Percentiles rank a stretch among this genome's conserved stretches.
These are phyloP conservation scores for Strobilomyces echinocephalus DNA, from an alignment of 768 basidiomycete species.

Conservation along the genomic window DNA sequence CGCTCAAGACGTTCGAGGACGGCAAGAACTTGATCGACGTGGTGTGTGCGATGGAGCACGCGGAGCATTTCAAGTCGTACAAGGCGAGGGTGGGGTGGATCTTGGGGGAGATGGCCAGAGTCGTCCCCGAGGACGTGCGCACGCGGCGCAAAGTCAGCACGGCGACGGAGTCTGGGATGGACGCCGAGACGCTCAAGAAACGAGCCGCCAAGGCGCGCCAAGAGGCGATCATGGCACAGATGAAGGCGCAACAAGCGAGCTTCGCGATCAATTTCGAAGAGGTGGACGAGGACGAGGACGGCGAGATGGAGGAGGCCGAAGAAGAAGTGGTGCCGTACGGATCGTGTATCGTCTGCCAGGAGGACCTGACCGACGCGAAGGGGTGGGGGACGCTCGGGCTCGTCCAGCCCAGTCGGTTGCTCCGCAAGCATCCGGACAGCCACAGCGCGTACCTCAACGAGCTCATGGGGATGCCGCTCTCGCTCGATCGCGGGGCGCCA, in stretches of 20 bases:
- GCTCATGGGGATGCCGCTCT: conserved; percentile 54
- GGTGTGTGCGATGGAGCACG: conserved; percentile 72
- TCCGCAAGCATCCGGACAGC: conserved; percentile 73
- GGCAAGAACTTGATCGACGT: conserved; percentile 62
- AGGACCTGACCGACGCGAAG: conserved; percentile 68
- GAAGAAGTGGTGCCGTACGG: conserved; percentile 62
- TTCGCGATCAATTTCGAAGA: conserved; percentile 79
- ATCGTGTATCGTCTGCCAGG: conserved; percentile 98
- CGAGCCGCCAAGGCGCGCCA: conserved; percentile 86
- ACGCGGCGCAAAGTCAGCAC: conserved; percentile 43
- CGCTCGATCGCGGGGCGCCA: conserved; percentile 53
- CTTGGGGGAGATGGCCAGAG: conserved; percentile 50
- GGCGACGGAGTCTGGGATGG: conserved; percentile 32
- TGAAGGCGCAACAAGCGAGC: conserved; percentile 87
- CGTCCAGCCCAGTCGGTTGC: conserved; percentile 80
- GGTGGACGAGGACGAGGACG: conserved; percentile 63
- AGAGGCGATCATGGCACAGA: conserved; percentile 91
- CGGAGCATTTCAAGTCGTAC: conserved; percentile 71
- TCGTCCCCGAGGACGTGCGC: conserved; percentile 56
- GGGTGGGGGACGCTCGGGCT: conserved; percentile 85
- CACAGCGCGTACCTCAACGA: conserved; percentile 64
- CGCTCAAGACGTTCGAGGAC: conserved; percentile 52
- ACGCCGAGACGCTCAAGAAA: conserved; percentile 70
- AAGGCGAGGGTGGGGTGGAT: conserved; percentile 72
- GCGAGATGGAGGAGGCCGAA: conserved; percentile 37